phyloP scores from a whole-genome alignment of 1,139 yeast genomes.

The Arxiozyma telluris region DNA sequence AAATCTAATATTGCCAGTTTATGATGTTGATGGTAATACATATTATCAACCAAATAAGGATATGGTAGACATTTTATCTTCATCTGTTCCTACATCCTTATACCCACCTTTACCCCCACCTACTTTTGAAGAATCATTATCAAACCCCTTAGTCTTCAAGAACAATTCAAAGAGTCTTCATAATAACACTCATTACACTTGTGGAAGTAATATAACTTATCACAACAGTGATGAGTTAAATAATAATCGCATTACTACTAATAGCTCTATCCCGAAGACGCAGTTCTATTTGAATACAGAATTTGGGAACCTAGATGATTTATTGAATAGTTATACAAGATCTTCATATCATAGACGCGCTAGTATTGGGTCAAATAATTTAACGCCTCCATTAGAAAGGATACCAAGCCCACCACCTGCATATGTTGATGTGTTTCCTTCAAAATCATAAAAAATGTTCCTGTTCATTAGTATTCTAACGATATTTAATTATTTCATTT shows the following conservation, averaged over 20 bases:
- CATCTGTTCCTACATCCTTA: not conserved
- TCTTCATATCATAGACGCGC: not conserved
- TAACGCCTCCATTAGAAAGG: not conserved
- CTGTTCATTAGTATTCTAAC: too few species aligned
- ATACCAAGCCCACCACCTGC: slow-evolving; percentile 2
- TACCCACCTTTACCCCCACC: slow-evolving; percentile 32
- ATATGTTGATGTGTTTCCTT: not conserved
- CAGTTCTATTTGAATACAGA: not conserved
- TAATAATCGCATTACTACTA: not conserved
- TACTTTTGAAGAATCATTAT: slow-evolving; percentile 47
- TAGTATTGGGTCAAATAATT: not conserved
- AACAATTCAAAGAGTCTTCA: not conserved
- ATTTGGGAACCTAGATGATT: slow-evolving; percentile 1
- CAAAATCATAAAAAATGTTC: not conserved
- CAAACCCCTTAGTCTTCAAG: slow-evolving; percentile 18
- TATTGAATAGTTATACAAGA: not conserved
- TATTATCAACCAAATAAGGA: slow-evolving; percentile 4
- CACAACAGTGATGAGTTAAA: not conserved
- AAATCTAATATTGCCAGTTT: slow-evolving; percentile 62
- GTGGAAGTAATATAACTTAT: not conserved
- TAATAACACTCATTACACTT: not conserved
- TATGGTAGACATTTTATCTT: not conserved
- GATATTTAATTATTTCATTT: too few species aligned
- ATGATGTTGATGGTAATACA: slow-evolving; percentile 32
- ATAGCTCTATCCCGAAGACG: not conserved